Percentiles rank a stretch among this genome's conserved stretches.
phyloP scores from a whole-genome alignment of 2,329 filamentous ascomycete species.

The Alternaria arborescens region DNA sequence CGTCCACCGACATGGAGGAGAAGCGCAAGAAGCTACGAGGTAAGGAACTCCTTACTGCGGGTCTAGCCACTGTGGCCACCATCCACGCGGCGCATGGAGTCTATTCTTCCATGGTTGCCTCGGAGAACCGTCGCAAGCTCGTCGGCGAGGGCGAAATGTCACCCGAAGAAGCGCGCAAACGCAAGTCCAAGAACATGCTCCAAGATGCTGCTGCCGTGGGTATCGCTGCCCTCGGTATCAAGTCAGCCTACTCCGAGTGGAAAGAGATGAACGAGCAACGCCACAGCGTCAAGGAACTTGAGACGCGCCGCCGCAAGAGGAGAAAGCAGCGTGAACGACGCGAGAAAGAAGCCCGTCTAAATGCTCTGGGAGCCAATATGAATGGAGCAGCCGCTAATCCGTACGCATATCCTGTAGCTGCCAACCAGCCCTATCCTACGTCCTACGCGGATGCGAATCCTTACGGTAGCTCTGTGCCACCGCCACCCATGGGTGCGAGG shows the following conservation, averaged over 20 bases:
- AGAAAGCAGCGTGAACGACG: constrained; percentile 54
- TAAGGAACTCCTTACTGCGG: constrained; percentile 72
- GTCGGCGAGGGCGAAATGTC: constrained; percentile 71
- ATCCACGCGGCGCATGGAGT: constrained; percentile 74
- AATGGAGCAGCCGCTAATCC: constrained; percentile 44
- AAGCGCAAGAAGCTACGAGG: constrained; percentile 70
- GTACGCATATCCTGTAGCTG: constrained; percentile 51
- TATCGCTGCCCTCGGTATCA: constrained; percentile 73
- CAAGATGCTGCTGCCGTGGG: constrained; percentile 72
- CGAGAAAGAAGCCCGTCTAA: constrained; percentile 56
- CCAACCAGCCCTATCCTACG: constrained; percentile 44
- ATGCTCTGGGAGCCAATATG: constrained; percentile 49
- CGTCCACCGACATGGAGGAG: constrained; percentile 69
- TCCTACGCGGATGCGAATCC: constrained; percentile 57
- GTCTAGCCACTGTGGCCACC: constrained; percentile 72
- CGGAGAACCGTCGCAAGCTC: constrained; percentile 66
- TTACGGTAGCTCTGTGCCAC: constrained; percentile 51
- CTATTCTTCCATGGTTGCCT: constrained; percentile 70
- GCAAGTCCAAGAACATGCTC: constrained; percentile 69
- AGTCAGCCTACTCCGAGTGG: constrained; percentile 71
- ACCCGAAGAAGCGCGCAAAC: constrained; percentile 68
- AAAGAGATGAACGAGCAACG: constrained; percentile 72
- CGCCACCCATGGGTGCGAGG: constrained; percentile 51
- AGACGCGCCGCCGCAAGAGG: constrained; percentile 57
- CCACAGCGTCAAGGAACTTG: constrained; percentile 64